Evolutionary conservation across 2,329 filamentous ascomycete species (phyloP).

Genomic region (Colletotrichum noveboracense): DNA sequence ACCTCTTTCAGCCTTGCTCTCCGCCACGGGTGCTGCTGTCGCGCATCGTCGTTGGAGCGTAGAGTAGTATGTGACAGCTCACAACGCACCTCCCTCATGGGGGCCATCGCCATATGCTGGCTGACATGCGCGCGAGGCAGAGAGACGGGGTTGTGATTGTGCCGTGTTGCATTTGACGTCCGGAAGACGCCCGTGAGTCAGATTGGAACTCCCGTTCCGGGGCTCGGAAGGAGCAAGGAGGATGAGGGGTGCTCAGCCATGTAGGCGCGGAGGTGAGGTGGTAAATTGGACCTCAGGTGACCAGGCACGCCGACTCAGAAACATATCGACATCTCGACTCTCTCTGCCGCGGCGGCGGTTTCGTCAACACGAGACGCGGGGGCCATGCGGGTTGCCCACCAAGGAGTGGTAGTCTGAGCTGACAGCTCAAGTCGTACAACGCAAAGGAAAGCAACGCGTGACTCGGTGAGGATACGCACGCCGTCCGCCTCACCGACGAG

Average conservation of each 20-base stretch:
- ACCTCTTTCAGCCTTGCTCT: not conserved
- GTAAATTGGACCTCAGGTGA: not conserved
- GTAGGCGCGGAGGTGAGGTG: not conserved
- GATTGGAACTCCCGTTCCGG: not conserved
- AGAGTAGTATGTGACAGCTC: slow-evolving; percentile 13
- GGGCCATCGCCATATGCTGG: not conserved
- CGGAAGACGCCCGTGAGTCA: not conserved
- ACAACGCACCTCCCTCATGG: not conserved
- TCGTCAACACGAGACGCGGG: slow-evolving; percentile 19
- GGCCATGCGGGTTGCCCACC: slow-evolving; percentile 7
- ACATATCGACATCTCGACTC: not conserved
- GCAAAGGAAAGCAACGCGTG: not conserved
- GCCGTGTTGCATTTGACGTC: not conserved
- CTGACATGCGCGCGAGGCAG: slow-evolving; percentile 8
- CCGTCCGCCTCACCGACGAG: slow-evolving; percentile 16
- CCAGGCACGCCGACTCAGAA: not conserved
- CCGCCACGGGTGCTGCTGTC: not conserved
- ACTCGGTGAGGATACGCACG: slow-evolving; percentile 11
- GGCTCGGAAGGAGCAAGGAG: not conserved
- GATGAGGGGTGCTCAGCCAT: not conserved
- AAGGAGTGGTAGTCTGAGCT: not conserved
- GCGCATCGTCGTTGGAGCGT: not conserved
- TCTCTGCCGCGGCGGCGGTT: not conserved
- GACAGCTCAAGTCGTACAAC: slow-evolving; percentile 17
- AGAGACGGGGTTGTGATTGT: not conserved